Evolutionary conservation across 78 protist genomes (phyloP).

Genomic region (Kipferlia bialata): DNA sequence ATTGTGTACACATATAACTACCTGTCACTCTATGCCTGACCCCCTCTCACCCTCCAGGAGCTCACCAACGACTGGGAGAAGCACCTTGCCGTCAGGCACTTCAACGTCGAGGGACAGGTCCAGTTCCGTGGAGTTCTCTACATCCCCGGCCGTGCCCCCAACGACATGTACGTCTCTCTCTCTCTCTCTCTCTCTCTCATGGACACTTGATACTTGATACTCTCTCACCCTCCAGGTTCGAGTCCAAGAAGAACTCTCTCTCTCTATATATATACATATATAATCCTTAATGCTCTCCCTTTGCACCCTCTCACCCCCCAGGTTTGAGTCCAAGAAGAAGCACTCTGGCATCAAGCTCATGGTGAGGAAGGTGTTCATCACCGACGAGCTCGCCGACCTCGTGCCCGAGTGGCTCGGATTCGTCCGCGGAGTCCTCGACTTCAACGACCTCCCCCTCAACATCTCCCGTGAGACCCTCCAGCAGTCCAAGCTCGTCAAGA

Average conservation of each 20-base stretch:
- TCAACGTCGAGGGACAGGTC: slow-evolving; percentile 93
- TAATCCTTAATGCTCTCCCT: too few species aligned
- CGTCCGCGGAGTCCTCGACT: slow-evolving; percentile 95
- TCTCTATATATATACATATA: too few species aligned
- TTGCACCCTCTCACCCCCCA: too few species aligned
- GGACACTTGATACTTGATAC: too few species aligned
- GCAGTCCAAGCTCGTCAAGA: slow-evolving; percentile 91
- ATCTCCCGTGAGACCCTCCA: slow-evolving; percentile 98
- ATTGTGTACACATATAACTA: slow-evolving; percentile 79
- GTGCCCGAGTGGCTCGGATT: slow-evolving; percentile 95
- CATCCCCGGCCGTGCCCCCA: slow-evolving; percentile 93
- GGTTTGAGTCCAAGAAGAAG: slow-evolving; percentile 91
- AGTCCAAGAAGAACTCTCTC: slow-evolving; percentile 85
- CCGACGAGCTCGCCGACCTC: slow-evolving; percentile 95
- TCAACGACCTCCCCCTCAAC: slow-evolving; percentile 98
- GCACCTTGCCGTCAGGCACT: slow-evolving; percentile 95
- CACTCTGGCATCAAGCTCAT: slow-evolving; percentile 93
- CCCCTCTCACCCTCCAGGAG: not conserved
- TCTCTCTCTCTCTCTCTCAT: too few species aligned
- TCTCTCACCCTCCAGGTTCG: too few species aligned
- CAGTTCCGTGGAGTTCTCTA: slow-evolving; percentile 92
- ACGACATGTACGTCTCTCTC: too few species aligned
- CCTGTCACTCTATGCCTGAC: slow-evolving; percentile 1
- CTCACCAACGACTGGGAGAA: slow-evolving; percentile 87
- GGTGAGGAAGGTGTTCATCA: slow-evolving; percentile 97